A percentile compares a stretch with the other conserved stretches of the same genome.
phyloP scores from a whole-genome alignment of 75 land plant species.

The Picea sitchensis region DNA sequence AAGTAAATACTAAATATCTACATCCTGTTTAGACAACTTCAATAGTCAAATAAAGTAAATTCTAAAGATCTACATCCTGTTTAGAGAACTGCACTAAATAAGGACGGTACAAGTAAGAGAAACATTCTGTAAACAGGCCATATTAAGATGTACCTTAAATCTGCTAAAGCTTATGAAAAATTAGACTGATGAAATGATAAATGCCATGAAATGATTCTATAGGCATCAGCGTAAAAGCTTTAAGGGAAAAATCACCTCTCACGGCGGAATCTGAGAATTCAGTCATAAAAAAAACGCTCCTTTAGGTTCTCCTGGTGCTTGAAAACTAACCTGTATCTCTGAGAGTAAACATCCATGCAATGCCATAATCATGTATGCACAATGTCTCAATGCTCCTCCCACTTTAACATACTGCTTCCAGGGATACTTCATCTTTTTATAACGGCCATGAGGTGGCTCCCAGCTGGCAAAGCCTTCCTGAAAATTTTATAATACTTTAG shows the following conservation, averaged over 20 bases:
- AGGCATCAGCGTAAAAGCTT: neutral
- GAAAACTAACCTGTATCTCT: slow-evolving; percentile 67
- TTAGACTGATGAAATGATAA: neutral
- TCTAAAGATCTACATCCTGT: too few species aligned
- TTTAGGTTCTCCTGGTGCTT: neutral
- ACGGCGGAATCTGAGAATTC: too few species aligned
- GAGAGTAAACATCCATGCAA: slow-evolving; percentile 83
- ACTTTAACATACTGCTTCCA: slow-evolving; percentile 79
- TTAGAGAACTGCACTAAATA: too few species aligned
- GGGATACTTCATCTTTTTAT: slow-evolving; percentile 61
- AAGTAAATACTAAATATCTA: too few species aligned
- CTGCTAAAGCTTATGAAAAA: neutral
- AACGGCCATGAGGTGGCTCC: slow-evolving; percentile 91
- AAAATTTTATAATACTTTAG: neutral
- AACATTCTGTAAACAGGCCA: too few species aligned
- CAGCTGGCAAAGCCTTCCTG: slow-evolving; percentile 81
- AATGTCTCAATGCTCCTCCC: slow-evolving; percentile 73
- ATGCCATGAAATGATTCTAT: neutral
- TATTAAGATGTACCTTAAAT: neutral
- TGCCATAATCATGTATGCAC: slow-evolving; percentile 75
- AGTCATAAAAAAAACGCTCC: too few species aligned
- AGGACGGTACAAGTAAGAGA: too few species aligned
- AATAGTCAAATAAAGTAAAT: too few species aligned
- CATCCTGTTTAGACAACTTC: too few species aligned
- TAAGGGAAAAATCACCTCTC: neutral